Evolutionary conservation across 2,329 filamentous ascomycete genomes (phyloP), one percentile per base, ranked within the genome.

Genomic region (Colletotrichum tabaci): DNA sequence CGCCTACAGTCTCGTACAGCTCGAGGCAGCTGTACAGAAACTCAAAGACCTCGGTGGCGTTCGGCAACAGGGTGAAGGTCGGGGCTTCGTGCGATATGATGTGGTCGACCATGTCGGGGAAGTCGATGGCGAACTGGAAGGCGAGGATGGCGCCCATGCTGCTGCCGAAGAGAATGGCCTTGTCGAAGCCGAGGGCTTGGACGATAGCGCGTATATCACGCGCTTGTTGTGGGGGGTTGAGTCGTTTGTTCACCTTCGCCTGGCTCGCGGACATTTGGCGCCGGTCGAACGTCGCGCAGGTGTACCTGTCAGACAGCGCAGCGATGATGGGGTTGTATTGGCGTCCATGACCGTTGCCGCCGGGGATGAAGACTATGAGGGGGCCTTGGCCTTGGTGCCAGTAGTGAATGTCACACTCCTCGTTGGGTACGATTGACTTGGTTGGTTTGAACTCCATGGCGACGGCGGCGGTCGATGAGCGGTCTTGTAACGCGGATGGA

Each of bases 201-300:
- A 81, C 78, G 52, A 81, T 65, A 47, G 78, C 76, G 53, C 75
- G 74, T 10, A 80, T 74, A 64, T 81, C 78, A 16, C 79, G 76
- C 2, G 76, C 78, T 71, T 81, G 79, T 63, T 80, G 79, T 3
- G 74, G 74, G 0, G 75, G 75, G 64, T 61, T 78, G 44, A 80
- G 71, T 9, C 53, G 58, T 57, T 77, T 76, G 73, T 75, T 75
- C 16, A 66, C 71, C 26, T 68, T 52, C 42, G 76, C 77, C 16
- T 77, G 61, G 73, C 77, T 79, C 18, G 75, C 75, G 18, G 77
- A 79, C 78, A 80, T 80, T 52, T 81, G 79, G 35, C 80, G 79
- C 2, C 79, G 77, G 65, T 81, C 79, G 50, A 80, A 81, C 15
- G 80, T 80, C 21, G 66, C 75, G 74, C 75, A 76, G 35, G 78